Percentiles rank a stretch among this genome's conserved stretches.
Evolutionary conservation across 2,329 filamentous ascomycete genomes (phyloP).

Genomic region (Raffaelea deltoideospora): DNA sequence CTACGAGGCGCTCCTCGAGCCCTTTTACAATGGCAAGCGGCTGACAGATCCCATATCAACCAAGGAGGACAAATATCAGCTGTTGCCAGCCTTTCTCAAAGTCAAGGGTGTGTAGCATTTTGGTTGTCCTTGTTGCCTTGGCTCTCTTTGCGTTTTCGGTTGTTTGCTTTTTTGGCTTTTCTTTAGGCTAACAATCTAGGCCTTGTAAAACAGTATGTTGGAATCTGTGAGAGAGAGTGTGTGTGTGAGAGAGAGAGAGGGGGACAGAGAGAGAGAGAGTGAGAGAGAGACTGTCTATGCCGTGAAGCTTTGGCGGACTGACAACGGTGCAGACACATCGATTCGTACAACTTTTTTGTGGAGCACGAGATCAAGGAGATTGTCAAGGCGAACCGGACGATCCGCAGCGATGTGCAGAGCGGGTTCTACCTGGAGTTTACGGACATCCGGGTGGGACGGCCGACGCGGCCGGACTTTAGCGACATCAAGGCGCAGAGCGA

Average conservation of each 20-base stretch:
- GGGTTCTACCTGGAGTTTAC: conserved; percentile 88
- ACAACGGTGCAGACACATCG: conserved; percentile 61
- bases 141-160: background rate
- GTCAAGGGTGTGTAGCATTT: conserved; percentile 72
- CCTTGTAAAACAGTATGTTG: conserved; percentile 69
- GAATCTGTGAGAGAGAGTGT: too few relatives aligned
- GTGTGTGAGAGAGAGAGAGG: too few relatives aligned
- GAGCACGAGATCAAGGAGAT: conserved; percentile 96
- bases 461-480: conserved; percentile 64
- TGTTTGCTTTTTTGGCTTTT: conserved; percentile 5
- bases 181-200: conserved; percentile 21
- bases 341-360: conserved; percentile 98
- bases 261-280: background rate
- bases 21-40: conserved; percentile 54
- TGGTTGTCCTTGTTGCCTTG: too few relatives aligned
- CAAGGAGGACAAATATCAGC: conserved; percentile 84
- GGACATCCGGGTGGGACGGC: conserved; percentile 74
- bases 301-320: too few relatives aligned
- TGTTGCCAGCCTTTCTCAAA: conserved; percentile 93
- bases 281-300: background rate
- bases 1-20: conserved; percentile 51
- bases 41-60: conserved; percentile 49
- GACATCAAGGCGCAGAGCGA: conserved; percentile 54
- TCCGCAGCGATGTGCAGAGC: conserved; percentile 83
- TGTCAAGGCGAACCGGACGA: conserved; percentile 73